Conservation (phyloP, 768 basidiomycete species). For the Phlebiopsis gigantea region DNA sequence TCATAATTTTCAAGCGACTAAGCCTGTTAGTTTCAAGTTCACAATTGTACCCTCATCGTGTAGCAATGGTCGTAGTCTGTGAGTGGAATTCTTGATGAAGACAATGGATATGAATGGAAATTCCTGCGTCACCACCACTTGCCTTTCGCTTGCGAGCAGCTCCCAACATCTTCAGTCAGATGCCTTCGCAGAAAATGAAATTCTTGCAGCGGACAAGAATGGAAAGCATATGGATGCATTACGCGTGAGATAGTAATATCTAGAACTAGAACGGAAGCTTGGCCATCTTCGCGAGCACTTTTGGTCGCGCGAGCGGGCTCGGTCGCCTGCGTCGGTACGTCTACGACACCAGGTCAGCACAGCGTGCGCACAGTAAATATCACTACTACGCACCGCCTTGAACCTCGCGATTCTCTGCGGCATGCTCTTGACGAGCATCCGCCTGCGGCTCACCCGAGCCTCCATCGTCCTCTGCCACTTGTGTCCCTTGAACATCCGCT, state of each 20-base stretch:
- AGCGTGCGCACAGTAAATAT: not conserved
- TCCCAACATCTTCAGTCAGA: no score
- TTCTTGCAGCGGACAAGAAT: not conserved
- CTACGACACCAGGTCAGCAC: not conserved
- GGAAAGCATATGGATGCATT: not conserved
- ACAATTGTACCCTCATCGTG: no score
- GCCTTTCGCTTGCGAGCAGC: no score
- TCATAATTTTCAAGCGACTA: no score
- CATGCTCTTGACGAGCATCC: conserved; percentile 67
- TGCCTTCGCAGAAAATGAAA: no score
- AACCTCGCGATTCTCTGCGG: conserved; percentile 56
- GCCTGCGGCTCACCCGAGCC: conserved; percentile 41
- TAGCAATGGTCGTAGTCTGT: no score
- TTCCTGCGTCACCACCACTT: no score
- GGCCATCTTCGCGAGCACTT: conserved; percentile 3
- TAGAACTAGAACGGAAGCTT: conserved; percentile 14
- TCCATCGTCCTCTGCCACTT: conserved; percentile 67
- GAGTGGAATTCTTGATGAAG: no score
- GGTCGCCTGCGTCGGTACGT: conserved; percentile 12
- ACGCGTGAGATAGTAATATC: not conserved
- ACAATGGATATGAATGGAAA: no score
- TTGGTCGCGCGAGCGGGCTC: conserved; percentile 7
- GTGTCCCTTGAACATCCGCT: conserved; percentile 92
- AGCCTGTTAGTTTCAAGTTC: no score
- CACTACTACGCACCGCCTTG: conserved; percentile 43